These are phyloP conservation scores for Vigna nakashimae DNA, from an alignment of 306 rosid species.

Conservation along the genomic window DNA sequence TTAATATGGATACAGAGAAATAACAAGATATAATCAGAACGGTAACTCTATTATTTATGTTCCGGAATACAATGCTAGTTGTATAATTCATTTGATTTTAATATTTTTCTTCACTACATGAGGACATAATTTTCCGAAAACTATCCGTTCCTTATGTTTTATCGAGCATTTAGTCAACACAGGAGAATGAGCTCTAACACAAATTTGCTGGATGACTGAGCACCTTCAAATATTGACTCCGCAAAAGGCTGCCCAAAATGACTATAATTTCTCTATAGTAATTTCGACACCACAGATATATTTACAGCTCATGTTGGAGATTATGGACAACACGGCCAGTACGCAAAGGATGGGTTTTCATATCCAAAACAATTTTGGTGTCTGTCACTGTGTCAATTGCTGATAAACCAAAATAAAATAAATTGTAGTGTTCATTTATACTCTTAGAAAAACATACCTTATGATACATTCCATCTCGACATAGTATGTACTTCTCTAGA, in stretches of 20 bases:
- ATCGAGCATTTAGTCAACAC: background rate
- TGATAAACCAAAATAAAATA: conserved; percentile 31
- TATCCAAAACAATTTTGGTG: background rate
- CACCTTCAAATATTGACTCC: conserved; percentile 23
- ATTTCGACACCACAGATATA: conserved; percentile 9
- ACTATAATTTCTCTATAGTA: background rate
- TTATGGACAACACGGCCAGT: conserved; percentile 25
- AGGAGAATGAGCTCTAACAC: background rate
- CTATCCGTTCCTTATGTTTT: background rate
- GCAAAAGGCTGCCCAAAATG: conserved; percentile 27
- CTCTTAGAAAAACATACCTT: conserved; percentile 66
- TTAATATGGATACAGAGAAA: conserved; percentile 29
- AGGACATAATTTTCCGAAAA: conserved; percentile 2
- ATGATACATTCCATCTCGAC: conserved; percentile 97
- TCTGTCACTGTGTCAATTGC: conserved; percentile 25
- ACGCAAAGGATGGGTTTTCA: conserved; percentile 20
- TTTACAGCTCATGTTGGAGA: conserved; percentile 26
- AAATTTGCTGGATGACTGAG: background rate
- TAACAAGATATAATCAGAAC: background rate
- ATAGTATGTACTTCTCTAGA: conserved; percentile 82
- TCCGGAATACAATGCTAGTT: conserved; percentile 13
- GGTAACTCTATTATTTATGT: background rate
- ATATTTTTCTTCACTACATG: conserved; percentile 6
- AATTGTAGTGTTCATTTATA: background rate
- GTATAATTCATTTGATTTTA: background rate